phyloP scores from a whole-genome alignment of 257 asterid species.

The Nicotiana obtusifolia region DNA sequence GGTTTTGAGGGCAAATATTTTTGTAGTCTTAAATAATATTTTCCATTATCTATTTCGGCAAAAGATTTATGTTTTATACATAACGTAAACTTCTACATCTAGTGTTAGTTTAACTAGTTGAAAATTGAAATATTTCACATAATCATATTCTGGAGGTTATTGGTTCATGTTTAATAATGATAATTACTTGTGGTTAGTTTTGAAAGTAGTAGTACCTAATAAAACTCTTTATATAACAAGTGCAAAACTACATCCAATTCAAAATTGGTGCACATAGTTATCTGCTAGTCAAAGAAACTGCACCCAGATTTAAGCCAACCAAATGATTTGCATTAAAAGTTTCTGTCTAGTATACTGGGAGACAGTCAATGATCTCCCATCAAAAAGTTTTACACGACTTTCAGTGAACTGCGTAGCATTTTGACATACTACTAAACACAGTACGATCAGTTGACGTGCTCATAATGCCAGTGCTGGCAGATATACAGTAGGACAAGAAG shows the following conservation, averaged over 20 bases:
- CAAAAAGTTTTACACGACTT: background rate
- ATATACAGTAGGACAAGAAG: background rate
- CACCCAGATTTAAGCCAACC: background rate
- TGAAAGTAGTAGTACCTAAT: background rate
- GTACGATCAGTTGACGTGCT: too few relatives aligned
- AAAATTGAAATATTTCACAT: too few relatives aligned
- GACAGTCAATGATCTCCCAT: background rate
- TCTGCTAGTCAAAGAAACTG: background rate
- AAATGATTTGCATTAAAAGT: background rate
- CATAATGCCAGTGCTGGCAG: background rate
- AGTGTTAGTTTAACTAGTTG: too few relatives aligned
- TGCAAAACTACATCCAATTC: background rate
- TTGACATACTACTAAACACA: background rate
- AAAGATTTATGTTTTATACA: too few relatives aligned
- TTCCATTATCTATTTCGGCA: too few relatives aligned
- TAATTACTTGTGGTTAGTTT: background rate
- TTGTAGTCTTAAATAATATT: too few relatives aligned
- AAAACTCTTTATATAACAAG: background rate
- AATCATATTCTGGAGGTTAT: too few relatives aligned
- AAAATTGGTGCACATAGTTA: background rate
- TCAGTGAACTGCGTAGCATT: background rate
- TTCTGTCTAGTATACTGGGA: background rate
- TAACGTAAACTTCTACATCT: too few relatives aligned
- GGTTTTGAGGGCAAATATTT: too few relatives aligned
- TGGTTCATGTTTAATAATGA: background rate